Percentiles rank a stretch among this genome's conserved stretches.
Evolutionary conservation across 805 yeast genomes (phyloP).

Genomic region (Schizosaccharomyces pombe): DNA sequence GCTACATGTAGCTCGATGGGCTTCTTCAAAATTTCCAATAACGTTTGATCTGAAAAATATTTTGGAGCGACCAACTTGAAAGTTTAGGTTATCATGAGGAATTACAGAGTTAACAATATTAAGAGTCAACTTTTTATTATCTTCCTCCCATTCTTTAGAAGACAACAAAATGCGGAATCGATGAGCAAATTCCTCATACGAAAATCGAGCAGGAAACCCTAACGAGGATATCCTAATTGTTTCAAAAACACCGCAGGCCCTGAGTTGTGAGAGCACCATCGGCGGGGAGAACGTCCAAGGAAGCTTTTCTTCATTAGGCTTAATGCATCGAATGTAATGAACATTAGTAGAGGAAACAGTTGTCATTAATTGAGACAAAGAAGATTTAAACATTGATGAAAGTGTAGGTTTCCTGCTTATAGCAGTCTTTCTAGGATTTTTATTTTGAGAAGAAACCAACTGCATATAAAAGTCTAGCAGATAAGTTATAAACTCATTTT

Average conservation of each 20-base stretch:
- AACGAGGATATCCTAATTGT: constrained; percentile 92
- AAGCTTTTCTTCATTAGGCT: constrained; percentile 78
- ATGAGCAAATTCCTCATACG: constrained; percentile 76
- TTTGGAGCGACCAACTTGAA: constrained; percentile 79
- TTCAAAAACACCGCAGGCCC: constrained; percentile 97
- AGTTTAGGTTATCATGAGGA: constrained; percentile 40
- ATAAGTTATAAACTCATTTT: constrained; percentile 41
- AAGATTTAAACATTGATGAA: constrained; percentile 81
- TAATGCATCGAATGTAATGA: constrained; percentile 90
- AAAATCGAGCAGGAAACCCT: constrained; percentile 91
- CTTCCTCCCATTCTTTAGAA: constrained; percentile 34
- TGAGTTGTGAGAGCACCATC: constrained; percentile 80
- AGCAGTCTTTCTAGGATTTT: constrained; percentile 13
- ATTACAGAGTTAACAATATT: constrained; percentile 39
- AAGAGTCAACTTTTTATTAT: constrained; percentile 21
- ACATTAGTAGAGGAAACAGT: constrained; percentile 88
- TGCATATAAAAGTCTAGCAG: constrained; percentile 40
- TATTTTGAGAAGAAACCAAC: constrained; percentile 11
- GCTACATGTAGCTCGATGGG: neutral
- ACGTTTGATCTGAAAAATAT: constrained; percentile 81
- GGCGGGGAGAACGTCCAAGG: constrained; percentile 92
- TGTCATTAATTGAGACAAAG: constrained; percentile 74
- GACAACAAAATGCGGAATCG: constrained; percentile 66
- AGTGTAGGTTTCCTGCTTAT: constrained; percentile 57
- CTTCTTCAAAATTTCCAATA: neutral